These are phyloP conservation scores for Cladorrhinum sp. DNA, from an alignment of 2,329 filamentous ascomycete species.

Conservation along the genomic window DNA sequence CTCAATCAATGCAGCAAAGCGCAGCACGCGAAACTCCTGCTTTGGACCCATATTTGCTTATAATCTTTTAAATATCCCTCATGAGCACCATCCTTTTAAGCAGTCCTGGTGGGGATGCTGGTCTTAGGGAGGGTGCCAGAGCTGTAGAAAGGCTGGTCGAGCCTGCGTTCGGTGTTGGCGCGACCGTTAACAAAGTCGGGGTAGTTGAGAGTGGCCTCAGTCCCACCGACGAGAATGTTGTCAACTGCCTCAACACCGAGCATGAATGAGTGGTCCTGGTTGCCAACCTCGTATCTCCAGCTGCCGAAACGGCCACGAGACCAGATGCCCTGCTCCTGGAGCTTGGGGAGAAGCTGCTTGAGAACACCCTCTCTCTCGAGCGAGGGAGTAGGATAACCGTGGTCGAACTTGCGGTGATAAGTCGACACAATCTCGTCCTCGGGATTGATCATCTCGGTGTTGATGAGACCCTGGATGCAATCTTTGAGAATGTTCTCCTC, in stretches of 20 bases:
- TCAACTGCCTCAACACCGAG: slow-evolving; percentile 90
- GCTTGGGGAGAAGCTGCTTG: slow-evolving; percentile 86
- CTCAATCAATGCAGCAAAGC: background rate
- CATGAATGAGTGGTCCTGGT: slow-evolving; percentile 99
- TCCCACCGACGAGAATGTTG: slow-evolving; percentile 82
- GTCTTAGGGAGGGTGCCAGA: slow-evolving; percentile 15
- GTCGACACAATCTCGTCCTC: slow-evolving; percentile 95
- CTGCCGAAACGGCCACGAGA: slow-evolving; percentile 95
- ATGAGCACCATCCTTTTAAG: background rate
- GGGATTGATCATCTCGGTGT: slow-evolving; percentile 92
- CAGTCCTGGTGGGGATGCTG: slow-evolving; percentile 11
- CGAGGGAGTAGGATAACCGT: slow-evolving; percentile 93
- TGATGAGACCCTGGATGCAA: slow-evolving; percentile 93
- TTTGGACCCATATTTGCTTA: background rate
- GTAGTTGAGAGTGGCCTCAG: slow-evolving; percentile 93
- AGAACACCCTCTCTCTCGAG: slow-evolving; percentile 95
- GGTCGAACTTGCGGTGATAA: slow-evolving; percentile 96
- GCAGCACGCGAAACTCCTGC: slow-evolving; percentile 5
- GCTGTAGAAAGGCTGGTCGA: slow-evolving; percentile 49
- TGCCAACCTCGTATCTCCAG: slow-evolving; percentile 94
- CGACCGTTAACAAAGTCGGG: slow-evolving; percentile 89
- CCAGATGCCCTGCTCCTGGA: slow-evolving; percentile 87
- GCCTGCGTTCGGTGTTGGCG: slow-evolving; percentile 63
- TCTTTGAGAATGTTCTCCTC: slow-evolving; percentile 80
- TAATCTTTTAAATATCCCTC: background rate